These are phyloP conservation scores for Claviceps africana DNA, from an alignment of 2,329 filamentous ascomycete genomes.

Conservation along the genomic window DNA sequence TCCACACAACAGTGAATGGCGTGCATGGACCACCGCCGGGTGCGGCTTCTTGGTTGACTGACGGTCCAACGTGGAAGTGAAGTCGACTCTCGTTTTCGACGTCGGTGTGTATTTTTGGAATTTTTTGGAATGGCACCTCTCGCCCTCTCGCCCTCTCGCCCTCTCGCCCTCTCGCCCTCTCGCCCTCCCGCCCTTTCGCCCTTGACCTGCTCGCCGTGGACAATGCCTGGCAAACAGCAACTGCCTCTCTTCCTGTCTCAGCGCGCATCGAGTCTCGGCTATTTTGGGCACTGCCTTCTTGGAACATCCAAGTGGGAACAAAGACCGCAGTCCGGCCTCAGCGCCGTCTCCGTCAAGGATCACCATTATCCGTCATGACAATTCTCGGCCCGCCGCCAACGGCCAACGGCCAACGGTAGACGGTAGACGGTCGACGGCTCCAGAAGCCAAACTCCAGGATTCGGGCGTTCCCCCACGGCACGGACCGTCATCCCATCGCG, in stretches of 20 bases:
- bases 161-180: neutral
- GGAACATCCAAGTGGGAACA: neutral
- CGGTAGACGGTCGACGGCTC: too few species aligned
- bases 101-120: conserved; percentile 1
- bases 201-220: neutral
- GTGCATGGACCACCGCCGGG: neutral
- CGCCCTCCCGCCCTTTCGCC: neutral
- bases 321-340: neutral
- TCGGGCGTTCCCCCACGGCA: neutral
- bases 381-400: too few species aligned
- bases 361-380: neutral
- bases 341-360: neutral
- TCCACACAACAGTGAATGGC: neutral
- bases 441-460: neutral
- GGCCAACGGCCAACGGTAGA: too few species aligned
- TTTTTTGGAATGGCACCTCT: neutral
- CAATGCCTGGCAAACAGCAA: neutral
- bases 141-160: neutral
- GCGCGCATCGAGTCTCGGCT: neutral
- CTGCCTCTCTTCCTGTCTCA: neutral
- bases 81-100: neutral
- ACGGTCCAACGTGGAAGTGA: too few species aligned
- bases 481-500: neutral
- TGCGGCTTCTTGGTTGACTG: neutral
- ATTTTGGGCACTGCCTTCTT: neutral